Conservation (phyloP, 2,329 filamentous ascomycete species). For the Grosmannia huntii region DNA sequence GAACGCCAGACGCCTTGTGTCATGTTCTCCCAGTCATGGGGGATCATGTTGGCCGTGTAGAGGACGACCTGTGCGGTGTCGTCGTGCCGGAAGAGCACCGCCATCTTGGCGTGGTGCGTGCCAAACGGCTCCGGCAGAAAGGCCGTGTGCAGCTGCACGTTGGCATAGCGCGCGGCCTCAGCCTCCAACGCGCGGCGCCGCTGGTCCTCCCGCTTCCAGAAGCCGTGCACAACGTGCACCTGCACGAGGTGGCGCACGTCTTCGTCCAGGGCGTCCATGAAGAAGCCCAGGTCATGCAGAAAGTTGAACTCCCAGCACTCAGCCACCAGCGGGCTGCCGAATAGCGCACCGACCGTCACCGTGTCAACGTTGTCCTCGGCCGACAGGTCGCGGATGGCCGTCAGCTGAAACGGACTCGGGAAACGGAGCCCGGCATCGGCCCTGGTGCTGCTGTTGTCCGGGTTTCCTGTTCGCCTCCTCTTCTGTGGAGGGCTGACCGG, state of each 20-base stretch:
- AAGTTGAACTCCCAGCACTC: constrained; percentile 63
- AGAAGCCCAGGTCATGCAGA: constrained; percentile 45
- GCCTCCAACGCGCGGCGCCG: constrained; percentile 47
- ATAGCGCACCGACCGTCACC: constrained; percentile 51
- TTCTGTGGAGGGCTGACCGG: constrained; percentile 35
- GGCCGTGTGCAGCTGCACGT: constrained; percentile 59
- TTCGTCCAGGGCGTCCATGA: constrained; percentile 40
- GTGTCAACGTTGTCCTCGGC: constrained; percentile 49
- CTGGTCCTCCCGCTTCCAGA: constrained; percentile 54
- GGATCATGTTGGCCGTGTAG: constrained; percentile 87
- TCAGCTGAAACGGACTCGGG: constrained; percentile 51
- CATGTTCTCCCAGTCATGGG: constrained; percentile 78
- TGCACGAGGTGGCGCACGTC: constrained; percentile 35
- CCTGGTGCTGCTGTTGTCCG: neutral
- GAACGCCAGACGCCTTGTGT: constrained; percentile 74
- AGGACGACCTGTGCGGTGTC: constrained; percentile 67
- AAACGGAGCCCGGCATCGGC: neutral
- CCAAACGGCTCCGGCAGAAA: constrained; percentile 77
- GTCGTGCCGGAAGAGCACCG: constrained; percentile 69
- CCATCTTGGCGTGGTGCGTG: constrained; percentile 80
- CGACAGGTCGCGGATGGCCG: constrained; percentile 52
- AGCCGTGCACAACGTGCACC: constrained; percentile 46
- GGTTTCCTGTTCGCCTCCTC: constrained; percentile 13
- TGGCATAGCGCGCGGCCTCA: constrained; percentile 46
- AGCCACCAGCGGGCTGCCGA: constrained; percentile 61